Evolutionary conservation across 176 grass and related monocot genomes (phyloP), one percentile per base, ranked within the genome.

Genomic region (Thinopyrum elongatum): DNA sequence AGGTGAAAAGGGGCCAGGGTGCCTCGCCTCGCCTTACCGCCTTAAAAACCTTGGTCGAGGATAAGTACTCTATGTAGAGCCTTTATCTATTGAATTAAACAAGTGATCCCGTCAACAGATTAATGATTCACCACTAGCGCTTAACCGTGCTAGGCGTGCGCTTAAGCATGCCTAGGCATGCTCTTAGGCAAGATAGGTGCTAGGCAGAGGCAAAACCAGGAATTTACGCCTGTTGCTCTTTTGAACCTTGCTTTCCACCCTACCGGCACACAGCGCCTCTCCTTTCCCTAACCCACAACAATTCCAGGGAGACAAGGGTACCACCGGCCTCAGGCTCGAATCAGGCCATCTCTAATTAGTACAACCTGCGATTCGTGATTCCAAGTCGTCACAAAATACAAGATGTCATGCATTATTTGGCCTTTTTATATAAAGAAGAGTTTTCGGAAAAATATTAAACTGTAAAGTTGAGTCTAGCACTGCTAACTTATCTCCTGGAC

Each of bases 401-500:
- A 59, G 12, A 23, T 59, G 17, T 1, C 35, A 41, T 57, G 70
- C 65, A 59, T 53, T 51, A 33, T 23, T 81, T 68, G 64, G 30
- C 30, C 46, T 68, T 46, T 57, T 21, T 57, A 21, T 57, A 57
- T 57, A 57, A 42, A 62, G 35, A 70, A 72, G 17, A 16, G 7
- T 28, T 87, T 72, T 74, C 4, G 10, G 4, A 57, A 81, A 75
- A 81, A 26, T 67, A 15, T 70, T 69, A 57, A 62, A 11, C 9
- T 65, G 1, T 10, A 81, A 74, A 10, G 78, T 65, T 65, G 62
- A 44, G 16, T 29, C 47, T 69, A 62, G 64, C 35, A 70, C 36
- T 30, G 53, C 14, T 70, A 80, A 71, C 65, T 70, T 71, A 70
- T 82, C 36, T 83, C 62, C 69, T 2, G 17, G 26, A 38, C 65